Conservation (phyloP, 2,329 filamentous ascomycete genomes). For the Curvularia spicifera region DNA sequence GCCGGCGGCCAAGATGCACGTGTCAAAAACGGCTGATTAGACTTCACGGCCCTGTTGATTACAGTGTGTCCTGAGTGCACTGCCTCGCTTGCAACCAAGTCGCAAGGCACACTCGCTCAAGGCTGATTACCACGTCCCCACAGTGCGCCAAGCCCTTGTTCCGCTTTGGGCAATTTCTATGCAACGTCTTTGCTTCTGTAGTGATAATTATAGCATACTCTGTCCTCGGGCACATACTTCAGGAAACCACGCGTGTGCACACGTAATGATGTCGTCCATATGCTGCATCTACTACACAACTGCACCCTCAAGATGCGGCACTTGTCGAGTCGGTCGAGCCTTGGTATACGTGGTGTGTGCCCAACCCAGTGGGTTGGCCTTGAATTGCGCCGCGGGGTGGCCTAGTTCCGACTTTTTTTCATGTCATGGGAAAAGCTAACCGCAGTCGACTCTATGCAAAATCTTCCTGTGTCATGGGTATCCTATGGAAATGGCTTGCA, state of each 20-base stretch:
- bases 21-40: slow-evolving; percentile 8
- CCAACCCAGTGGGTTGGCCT: not conserved
- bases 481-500: not conserved
- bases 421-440: not conserved
- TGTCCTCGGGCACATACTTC: slow-evolving; percentile 2
- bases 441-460: not conserved
- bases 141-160: slow-evolving; percentile 13
- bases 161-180: slow-evolving; percentile 14
- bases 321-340: not conserved
- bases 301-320: not conserved
- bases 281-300: slow-evolving; percentile 6
- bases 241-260: slow-evolving; percentile 6
- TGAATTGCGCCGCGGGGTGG: not conserved
- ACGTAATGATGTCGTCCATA: slow-evolving; percentile 3
- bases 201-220: slow-evolving; percentile 21
- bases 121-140: slow-evolving; percentile 32
- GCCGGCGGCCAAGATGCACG: slow-evolving; percentile 12
- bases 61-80: slow-evolving; percentile 21
- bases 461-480: slow-evolving; percentile 6
- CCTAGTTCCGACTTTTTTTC: not conserved
- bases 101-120: slow-evolving; percentile 33
- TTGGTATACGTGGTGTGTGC: not conserved
- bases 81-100: slow-evolving; percentile 27
- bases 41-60: slow-evolving; percentile 8
- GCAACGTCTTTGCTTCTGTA: slow-evolving; percentile 15